phyloP scores from a whole-genome alignment of 169 alveolate species.

The Plasmodium adleri region DNA sequence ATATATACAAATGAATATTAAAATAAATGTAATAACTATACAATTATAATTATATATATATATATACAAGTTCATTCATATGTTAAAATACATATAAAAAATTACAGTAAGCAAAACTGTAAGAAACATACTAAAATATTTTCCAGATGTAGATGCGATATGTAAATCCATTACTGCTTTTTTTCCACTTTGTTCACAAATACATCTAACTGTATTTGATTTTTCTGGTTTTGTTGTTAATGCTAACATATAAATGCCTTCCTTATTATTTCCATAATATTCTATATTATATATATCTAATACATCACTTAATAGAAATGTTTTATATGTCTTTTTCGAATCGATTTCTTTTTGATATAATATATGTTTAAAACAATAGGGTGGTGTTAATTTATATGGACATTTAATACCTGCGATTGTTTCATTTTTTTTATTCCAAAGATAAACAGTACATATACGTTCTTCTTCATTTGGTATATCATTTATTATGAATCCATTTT shows the following conservation, averaged over 20 bases:
- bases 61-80: too few species aligned
- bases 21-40: too few species aligned
- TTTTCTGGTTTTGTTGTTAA: constrained; percentile 19
- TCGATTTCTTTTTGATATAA: constrained; percentile 30
- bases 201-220: constrained; percentile 8
- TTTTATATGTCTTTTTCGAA: constrained; percentile 5
- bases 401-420: constrained; percentile 40
- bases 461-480: constrained; percentile 18
- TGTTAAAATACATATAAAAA: neutral
- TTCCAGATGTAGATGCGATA: constrained; percentile 14
- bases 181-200: constrained; percentile 50
- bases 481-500: constrained; percentile 26
- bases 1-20: too few species aligned
- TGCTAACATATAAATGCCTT: constrained; percentile 13
- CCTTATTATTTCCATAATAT: constrained; percentile 21
- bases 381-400: constrained; percentile 59
- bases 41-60: neutral
- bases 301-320: constrained; percentile 28
- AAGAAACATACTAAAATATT: constrained; percentile 18
- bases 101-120: neutral
- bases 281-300: constrained; percentile 31
- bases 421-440: constrained; percentile 9
- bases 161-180: constrained; percentile 40
- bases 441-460: constrained; percentile 40
- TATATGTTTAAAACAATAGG: constrained; percentile 45